A percentile compares a stretch with the other conserved stretches of the same genome.
phyloP scores from a whole-genome alignment of 2,329 filamentous ascomycete species.

The Lanzia echinophila region DNA sequence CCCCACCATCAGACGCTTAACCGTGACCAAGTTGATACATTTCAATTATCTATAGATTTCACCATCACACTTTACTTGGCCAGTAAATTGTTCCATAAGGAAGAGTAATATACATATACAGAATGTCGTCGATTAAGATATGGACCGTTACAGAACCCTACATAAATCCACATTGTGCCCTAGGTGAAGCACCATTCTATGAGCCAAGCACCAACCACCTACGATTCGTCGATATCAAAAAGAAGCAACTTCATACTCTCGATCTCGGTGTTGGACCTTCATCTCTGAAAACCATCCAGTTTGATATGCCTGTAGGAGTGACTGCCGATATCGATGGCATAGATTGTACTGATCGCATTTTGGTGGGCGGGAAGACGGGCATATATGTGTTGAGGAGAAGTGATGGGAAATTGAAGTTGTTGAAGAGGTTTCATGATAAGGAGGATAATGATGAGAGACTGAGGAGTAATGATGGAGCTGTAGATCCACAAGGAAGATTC shows the following conservation, averaged over 20 bases:
- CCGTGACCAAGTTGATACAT: too few relatives aligned
- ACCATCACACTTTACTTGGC: too few relatives aligned
- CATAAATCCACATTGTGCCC: constrained; percentile 55
- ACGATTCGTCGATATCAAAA: constrained; percentile 78
- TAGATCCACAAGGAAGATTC: constrained; percentile 73
- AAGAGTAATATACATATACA: neutral
- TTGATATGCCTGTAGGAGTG: constrained; percentile 52
- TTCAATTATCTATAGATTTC: too few relatives aligned
- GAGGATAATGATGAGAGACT: constrained; percentile 38
- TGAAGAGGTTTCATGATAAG: constrained; percentile 41
- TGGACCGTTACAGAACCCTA: constrained; percentile 43
- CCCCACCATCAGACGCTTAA: neutral
- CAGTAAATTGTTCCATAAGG: too few relatives aligned
- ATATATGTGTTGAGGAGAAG: constrained; percentile 68
- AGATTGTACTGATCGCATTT: constrained; percentile 56
- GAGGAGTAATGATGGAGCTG: constrained; percentile 73
- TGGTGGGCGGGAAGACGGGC: constrained; percentile 75
- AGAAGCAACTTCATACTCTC: constrained; percentile 65
- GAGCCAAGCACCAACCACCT: constrained; percentile 58
- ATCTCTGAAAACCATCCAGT: constrained; percentile 32
- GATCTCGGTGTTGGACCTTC: constrained; percentile 52
- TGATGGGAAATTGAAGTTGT: constrained; percentile 47
- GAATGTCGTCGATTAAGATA: constrained; percentile 29
- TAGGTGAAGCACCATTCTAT: constrained; percentile 72
- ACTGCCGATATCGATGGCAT: constrained; percentile 72